phyloP scores from a whole-genome alignment of 148 eudicot genomes.

The Rhododendron griersonianum region DNA sequence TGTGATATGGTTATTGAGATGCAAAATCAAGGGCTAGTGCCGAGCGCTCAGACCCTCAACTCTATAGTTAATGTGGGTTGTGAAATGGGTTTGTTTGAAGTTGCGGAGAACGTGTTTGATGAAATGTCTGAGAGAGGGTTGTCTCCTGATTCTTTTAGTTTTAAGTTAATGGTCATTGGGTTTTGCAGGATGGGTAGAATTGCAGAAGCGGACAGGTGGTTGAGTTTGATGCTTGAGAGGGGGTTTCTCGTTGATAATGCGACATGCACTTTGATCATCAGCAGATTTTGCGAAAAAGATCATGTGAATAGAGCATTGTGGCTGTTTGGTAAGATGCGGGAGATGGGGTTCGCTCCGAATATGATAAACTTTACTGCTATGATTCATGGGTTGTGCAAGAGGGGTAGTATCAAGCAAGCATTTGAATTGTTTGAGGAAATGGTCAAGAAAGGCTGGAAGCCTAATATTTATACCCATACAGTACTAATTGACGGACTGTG shows the following conservation, averaged over 20 bases:
- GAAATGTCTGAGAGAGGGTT: conserved; percentile 75
- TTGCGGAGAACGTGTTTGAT: conserved; percentile 70
- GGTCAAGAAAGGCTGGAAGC: conserved; percentile 83
- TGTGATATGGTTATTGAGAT: conserved; percentile 79
- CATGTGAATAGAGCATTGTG: conserved; percentile 54
- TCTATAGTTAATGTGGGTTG: conserved; percentile 34
- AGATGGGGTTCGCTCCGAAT: conserved; percentile 69
- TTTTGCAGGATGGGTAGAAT: conserved; percentile 54
- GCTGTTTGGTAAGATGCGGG: conserved; percentile 61
- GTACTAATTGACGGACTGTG: conserved; percentile 78
- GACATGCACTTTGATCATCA: conserved; percentile 66
- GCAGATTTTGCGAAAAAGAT: conserved; percentile 46
- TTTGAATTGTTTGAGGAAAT: conserved; percentile 91
- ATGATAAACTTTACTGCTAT: conserved; percentile 75
- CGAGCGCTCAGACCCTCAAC: conserved; percentile 44
- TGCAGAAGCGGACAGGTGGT: conserved; percentile 67
- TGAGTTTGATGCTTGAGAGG: conserved; percentile 49
- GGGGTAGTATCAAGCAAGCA: conserved; percentile 76
- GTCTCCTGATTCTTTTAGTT: conserved; percentile 47
- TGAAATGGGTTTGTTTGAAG: conserved; percentile 46
- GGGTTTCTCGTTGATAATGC: conserved; percentile 62
- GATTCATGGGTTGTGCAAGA: conserved; percentile 71
- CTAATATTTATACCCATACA: conserved; percentile 90
- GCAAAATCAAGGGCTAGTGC: conserved; percentile 69
- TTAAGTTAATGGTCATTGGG: conserved; percentile 54